These are phyloP conservation scores for Chytridium lagenaria DNA, from an alignment of 371 early-diverging fungal genomes.

Conservation along the genomic window DNA sequence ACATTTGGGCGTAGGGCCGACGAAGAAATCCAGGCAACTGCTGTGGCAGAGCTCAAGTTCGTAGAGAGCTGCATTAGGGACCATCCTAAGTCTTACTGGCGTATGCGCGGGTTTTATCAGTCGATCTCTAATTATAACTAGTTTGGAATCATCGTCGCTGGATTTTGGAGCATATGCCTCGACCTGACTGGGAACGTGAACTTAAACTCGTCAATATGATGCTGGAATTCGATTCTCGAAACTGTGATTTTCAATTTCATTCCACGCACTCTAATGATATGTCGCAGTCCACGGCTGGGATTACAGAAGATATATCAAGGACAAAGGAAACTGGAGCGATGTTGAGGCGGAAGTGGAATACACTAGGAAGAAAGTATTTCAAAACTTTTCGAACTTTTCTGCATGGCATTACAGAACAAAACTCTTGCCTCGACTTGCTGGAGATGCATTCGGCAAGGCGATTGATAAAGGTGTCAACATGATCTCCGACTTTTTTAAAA, in stretches of 20 bases:
- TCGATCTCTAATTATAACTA: not conserved
- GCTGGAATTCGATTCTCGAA: conserved; percentile 85
- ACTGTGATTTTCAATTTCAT: conserved; percentile 69
- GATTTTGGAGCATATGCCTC: conserved; percentile 77
- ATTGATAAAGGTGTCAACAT: conserved; percentile 33
- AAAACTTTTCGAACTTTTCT: conserved; percentile 92
- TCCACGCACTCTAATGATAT: not conserved
- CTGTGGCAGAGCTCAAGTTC: conserved; percentile 31
- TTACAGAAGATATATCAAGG: conserved; percentile 84
- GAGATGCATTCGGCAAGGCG: conserved; percentile 21
- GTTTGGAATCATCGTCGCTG: conserved; percentile 93
- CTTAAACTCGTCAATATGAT: conserved; percentile 75
- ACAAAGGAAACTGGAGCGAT: conserved; percentile 45
- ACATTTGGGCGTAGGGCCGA: no score
- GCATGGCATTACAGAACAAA: conserved; percentile 97
- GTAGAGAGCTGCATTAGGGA: conserved; percentile 28
- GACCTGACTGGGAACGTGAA: conserved; percentile 81
- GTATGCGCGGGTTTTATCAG: conserved; percentile 2
- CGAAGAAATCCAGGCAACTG: conserved; percentile 27
- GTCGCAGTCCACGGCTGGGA: conserved; percentile 97
- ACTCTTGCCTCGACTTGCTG: conserved; percentile 62
- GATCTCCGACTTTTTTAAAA: not conserved
- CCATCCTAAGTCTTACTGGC: conserved; percentile 88
- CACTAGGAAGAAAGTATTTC: conserved; percentile 82
- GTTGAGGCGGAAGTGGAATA: conserved; percentile 77